Base-by-base conservation (phyloP, 2,329 filamentous ascomycete genomes). In the Triangularia verruculosa region DNA sequence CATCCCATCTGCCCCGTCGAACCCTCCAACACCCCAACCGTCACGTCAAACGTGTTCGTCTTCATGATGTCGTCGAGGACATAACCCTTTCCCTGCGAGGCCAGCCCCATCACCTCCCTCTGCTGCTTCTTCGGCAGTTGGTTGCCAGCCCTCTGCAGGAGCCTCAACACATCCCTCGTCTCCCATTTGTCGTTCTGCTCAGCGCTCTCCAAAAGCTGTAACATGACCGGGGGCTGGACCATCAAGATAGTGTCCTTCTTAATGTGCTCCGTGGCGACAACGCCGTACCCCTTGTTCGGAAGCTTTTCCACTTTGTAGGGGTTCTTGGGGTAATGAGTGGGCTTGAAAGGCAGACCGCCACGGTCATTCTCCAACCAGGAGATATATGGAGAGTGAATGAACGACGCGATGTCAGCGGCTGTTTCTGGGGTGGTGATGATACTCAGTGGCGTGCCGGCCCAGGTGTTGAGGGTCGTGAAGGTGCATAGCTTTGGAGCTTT, bases 301-400 rank as follows among this genome's bases (percentile, higher is more conserved):
- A 65, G 20, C 12, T 52, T 24, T 24, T 39, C 55, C 22, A 65
- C 27, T 39, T 59, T 54, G 53, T 58, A 65, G 9, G 58, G 47
- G 20, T 17, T 17, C 24, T 30, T n/a, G 12, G 51, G 17, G 5
- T 25, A 22, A 59, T 52, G 25, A 15, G 25, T 24, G 8, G 51
- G 20, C 9, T 43, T 28, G 43, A 65, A 59, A 6, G 57, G 61
- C 6, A 53, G 20, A 7, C 53, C 47, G 5, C 64, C 61, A 32
- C 57, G 32, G 20, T 64, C 58, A 4, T 59, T 64, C 22, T 66
- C 64, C 1, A 66, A 56, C 59, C 59, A 64, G n/a, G 64, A 28
- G n/a, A 64, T 39, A 15, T 61, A 59, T 4, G 61, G 64, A 20
- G 64, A 57, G 20, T 57, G 59, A 1, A 64, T 9, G 20, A 47